Percentiles rank a stretch among this genome's conserved stretches.
Conservation (phyloP, 148 eudicot genomes). For the Rhododendron griersonianum region DNA sequence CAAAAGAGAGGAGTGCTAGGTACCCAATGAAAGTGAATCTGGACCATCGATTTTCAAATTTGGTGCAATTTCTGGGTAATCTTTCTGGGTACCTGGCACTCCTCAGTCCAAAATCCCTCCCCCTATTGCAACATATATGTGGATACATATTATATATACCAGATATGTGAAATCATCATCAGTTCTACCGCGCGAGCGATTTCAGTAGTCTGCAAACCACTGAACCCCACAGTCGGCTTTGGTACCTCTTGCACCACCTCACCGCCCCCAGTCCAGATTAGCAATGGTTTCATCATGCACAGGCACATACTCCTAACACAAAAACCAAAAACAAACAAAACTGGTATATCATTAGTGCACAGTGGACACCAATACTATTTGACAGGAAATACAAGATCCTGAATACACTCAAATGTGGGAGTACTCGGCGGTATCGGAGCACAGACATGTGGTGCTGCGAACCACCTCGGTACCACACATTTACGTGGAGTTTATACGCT, state of each 20-base stretch:
- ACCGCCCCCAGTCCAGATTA: constrained; percentile 40
- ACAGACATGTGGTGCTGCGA: too few species aligned
- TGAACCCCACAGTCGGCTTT: constrained; percentile 32
- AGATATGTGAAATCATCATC: background rate
- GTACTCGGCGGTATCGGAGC: too few species aligned
- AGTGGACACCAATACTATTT: too few species aligned
- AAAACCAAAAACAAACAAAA: background rate
- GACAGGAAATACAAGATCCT: too few species aligned
- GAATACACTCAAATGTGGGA: too few species aligned
- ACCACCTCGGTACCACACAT: too few species aligned
- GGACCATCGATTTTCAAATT: too few species aligned
- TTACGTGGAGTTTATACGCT: too few species aligned
- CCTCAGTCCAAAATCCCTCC: background rate
- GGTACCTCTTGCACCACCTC: constrained; percentile 28
- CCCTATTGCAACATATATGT: background rate
- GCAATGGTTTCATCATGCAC: constrained; percentile 55
- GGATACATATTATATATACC: background rate
- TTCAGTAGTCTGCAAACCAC: constrained; percentile 40
- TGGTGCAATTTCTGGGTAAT: too few species aligned
- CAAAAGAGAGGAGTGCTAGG: too few species aligned
- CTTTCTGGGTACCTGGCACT: too few species aligned
- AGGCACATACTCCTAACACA: constrained; percentile 56
- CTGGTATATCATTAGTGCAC: background rate
- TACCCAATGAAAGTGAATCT: too few species aligned
- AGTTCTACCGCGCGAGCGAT: constrained; percentile 27